Evolutionary conservation across 495 filamentous ascomycete species (phyloP), one percentile per base, ranked within the genome.

Genomic region (Penicillium flavigenum): DNA sequence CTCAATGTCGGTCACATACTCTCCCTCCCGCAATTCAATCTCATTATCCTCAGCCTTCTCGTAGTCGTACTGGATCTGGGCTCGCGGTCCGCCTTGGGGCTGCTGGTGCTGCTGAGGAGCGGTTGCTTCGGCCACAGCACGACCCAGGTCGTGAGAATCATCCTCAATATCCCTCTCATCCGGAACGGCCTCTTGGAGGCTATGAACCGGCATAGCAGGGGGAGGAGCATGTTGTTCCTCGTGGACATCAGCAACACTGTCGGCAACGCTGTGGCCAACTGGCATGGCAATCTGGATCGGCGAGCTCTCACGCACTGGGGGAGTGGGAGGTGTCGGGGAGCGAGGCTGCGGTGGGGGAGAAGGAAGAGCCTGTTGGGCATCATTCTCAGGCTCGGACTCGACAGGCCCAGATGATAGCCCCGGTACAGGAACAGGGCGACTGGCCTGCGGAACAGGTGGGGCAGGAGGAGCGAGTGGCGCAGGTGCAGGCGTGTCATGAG

Each of bases 31-130:
- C 4, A 99, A 79, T 55, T 96, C 90, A 43, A 98, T 78, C 70
- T 99, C 94, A 67, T 99, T 99, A 54, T 96, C 91, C 72, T 99
- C 94, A 3, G 90, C 91, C 51, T 92, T 96, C 58, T 96, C 92
- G 62, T 99, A 99, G 66, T 99, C 95, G 70, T 91, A 99, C 59
- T 95, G 88, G 46, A 92, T 81, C 32, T 96, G 52, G 4, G 94
- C 94, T 29, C 83, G 83, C 61, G 84, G 83, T 52, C 85, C 89
- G 51, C 57, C 42, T 3, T 63, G 62, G 14, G 64, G 19, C 4
- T 70, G 48, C 11, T 65, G 72, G 10, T 64, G 24, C 5, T 70
- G 48, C 8, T 67, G 72, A 27, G 57, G 63, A 27, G 61, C 75
- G 16, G 82, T 80, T 24, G 81, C 81, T 31, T 79, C 75, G 41